Evolutionary conservation across 1,284 basidiomycete genomes (phyloP), one percentile per base, ranked within the genome.

Genomic region (Trichosporon coremiiforme): DNA sequence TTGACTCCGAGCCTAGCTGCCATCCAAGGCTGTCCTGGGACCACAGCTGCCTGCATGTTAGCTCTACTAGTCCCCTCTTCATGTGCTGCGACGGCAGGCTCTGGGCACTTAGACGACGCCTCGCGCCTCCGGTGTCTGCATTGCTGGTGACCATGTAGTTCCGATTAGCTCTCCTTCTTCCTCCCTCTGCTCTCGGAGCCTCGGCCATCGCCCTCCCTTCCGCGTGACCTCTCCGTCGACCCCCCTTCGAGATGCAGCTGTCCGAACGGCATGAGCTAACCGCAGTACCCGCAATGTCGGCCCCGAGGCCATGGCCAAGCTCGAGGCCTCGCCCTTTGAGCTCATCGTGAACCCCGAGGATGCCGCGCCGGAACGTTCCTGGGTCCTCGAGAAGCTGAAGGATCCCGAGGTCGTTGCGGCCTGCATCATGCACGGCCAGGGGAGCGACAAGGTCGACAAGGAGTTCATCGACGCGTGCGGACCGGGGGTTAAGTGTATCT

Each of bases 311-410:
- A 91, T 93, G 90, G 85, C 86, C 12, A 77, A 90, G 50, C 85
- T 92, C 62, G 73, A 85, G 31, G 79, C 83, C 15, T 73, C 78
- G 8, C 71, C 71, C 53, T 75, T 78, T 33, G 75, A 85, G 66
- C 75, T 85, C 36, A 86, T 94, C 6, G 72, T 88, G 1, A 95
- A 93, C 89, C 87, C 88, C 0, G 86, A 91, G 70, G 88, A 93
- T 75, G 81, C 86, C 0, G 80, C 84, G 6, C 91, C 90, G 67
- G 86, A 89, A 35, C 86, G 91, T 15, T 78, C 86, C 29, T 98
- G 95, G 95, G 83, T 97, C 0, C 83, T 95, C 15, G 85, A 91
- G 69, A 90, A 95, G 73, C 85, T 91, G 1, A 85, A 88, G 0
- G 93, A 96, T 71, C 91, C 89, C 83, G 84, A 84, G n/a, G 77